Conservation (phyloP, 192 early-diverging fungal species). For the Coemansia sp. region DNA sequence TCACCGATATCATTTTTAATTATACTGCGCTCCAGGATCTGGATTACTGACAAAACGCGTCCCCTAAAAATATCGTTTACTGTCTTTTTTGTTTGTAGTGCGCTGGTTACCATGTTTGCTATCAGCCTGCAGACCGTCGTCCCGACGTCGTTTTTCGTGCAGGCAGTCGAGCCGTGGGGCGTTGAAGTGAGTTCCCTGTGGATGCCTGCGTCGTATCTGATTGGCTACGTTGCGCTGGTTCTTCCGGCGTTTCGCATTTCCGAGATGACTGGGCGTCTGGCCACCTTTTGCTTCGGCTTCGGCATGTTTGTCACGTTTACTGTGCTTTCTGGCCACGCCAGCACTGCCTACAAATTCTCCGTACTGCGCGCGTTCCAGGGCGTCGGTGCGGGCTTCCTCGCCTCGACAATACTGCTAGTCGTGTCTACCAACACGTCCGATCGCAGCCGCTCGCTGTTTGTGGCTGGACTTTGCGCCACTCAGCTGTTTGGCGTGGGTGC, state of each 20-base stretch:
- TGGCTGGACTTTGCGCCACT: constrained; percentile 28
- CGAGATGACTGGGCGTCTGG: constrained; percentile 30
- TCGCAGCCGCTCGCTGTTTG: constrained; percentile 37
- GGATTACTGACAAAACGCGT: constrained; percentile 3
- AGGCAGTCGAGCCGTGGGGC: constrained; percentile 44
- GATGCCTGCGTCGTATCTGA: constrained; percentile 51
- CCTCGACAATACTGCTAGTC: constrained; percentile 17
- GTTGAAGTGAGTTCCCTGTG: constrained; percentile 51
- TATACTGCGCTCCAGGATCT: not conserved
- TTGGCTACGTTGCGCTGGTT: constrained; percentile 41
- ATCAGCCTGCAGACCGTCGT: constrained; percentile 27
- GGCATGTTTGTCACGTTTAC: constrained; percentile 39
- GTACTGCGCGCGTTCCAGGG: constrained; percentile 50
- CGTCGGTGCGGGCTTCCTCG: constrained; percentile 38
- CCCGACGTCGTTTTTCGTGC: constrained; percentile 48
- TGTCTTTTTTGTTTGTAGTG: constrained; percentile 14
- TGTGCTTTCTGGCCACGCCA: constrained; percentile 24
- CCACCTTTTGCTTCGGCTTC: constrained; percentile 39
- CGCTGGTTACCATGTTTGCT: constrained; percentile 29
- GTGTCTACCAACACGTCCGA: constrained; percentile 27
- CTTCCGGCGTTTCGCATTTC: constrained; percentile 39
- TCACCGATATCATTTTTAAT: too few relatives aligned
- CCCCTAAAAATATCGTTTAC: too few relatives aligned
- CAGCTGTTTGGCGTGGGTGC: constrained; percentile 50
- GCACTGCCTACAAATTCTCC: constrained; percentile 25